Evolutionary conservation across 148 eudicot species (phyloP).

Genomic region (Cornus controversa): DNA sequence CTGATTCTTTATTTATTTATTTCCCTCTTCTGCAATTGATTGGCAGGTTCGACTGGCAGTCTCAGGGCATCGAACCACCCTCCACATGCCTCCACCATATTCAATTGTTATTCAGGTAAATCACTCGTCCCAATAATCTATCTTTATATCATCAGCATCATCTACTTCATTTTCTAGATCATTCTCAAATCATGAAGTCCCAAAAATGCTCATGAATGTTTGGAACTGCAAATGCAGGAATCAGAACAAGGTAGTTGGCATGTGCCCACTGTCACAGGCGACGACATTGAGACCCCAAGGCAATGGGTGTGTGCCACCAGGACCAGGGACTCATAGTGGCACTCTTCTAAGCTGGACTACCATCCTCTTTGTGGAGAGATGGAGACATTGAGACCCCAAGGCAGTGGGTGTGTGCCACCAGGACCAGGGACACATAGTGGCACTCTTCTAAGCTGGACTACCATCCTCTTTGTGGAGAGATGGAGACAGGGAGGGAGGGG

Average conservation of each 20-base stretch:
- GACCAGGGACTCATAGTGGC: constrained; percentile 7
- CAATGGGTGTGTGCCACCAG: constrained; percentile 83
- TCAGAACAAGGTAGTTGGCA: constrained; percentile 88
- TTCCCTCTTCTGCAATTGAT: constrained; percentile 1
- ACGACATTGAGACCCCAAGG: constrained; percentile 73
- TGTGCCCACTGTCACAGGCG: constrained; percentile 70
- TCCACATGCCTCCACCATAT: constrained; percentile 92
- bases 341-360: not conserved
- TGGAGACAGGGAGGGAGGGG: not conserved
- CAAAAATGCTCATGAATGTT: not conserved
- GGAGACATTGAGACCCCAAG: constrained; percentile 75
- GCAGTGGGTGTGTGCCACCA: constrained; percentile 80
- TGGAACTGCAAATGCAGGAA: constrained; percentile 43
- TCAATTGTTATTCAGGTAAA: constrained; percentile 74
- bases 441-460: not conserved
- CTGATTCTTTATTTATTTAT: not conserved
- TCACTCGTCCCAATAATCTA: not conserved
- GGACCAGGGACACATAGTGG: constrained; percentile 18
- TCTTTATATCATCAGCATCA: too few species aligned
- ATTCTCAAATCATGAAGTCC: too few species aligned
- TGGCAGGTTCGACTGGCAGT: constrained; percentile 62
- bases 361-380: not conserved
- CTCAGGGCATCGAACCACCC: constrained; percentile 37
- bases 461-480: not conserved
- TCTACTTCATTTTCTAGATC: too few species aligned